Evolutionary conservation across 148 eudicot genomes (phyloP).

Genomic region (Vaccinium darrowii): DNA sequence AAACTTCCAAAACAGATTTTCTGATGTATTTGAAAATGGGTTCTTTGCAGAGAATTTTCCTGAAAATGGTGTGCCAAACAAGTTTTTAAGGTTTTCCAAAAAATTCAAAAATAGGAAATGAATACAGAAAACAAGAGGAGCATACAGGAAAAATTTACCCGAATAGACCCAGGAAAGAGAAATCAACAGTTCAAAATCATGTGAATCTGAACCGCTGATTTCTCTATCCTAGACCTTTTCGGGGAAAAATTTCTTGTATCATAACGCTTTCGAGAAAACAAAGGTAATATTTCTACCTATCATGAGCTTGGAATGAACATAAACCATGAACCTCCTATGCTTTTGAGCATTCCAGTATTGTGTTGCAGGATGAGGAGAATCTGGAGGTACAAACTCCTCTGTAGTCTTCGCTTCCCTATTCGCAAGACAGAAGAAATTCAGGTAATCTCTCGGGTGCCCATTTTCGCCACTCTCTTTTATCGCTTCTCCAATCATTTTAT

Average conservation of each 20-base stretch:
- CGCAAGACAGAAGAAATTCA: conserved; percentile 92
- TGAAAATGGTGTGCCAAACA: neutral
- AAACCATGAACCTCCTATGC: conserved; percentile 85
- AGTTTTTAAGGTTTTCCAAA: neutral
- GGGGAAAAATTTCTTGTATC: too few species aligned
- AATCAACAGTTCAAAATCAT: too few species aligned
- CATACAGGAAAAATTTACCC: too few species aligned
- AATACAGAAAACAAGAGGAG: neutral
- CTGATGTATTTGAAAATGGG: neutral
- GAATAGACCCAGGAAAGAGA: too few species aligned
- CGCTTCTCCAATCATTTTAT: conserved; percentile 66
- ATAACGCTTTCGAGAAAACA: neutral
- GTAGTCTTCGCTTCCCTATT: conserved; percentile 62
- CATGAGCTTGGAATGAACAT: conserved; percentile 96
- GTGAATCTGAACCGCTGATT: too few species aligned
- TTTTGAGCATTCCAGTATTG: conserved; percentile 75
- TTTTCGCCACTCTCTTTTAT: conserved; percentile 50
- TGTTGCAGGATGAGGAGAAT: conserved; percentile 66
- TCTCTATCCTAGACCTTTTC: too few species aligned
- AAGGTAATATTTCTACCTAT: conserved; percentile 53
- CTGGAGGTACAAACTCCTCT: conserved; percentile 72
- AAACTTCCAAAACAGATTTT: neutral
- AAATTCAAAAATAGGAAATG: neutral
- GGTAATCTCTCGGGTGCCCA: conserved; percentile 75
- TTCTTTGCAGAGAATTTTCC: neutral